Percentiles rank a stretch among this genome's conserved stretches.
Evolutionary conservation across 1,284 basidiomycete species (phyloP).

Genomic region (Melampsora americana): DNA sequence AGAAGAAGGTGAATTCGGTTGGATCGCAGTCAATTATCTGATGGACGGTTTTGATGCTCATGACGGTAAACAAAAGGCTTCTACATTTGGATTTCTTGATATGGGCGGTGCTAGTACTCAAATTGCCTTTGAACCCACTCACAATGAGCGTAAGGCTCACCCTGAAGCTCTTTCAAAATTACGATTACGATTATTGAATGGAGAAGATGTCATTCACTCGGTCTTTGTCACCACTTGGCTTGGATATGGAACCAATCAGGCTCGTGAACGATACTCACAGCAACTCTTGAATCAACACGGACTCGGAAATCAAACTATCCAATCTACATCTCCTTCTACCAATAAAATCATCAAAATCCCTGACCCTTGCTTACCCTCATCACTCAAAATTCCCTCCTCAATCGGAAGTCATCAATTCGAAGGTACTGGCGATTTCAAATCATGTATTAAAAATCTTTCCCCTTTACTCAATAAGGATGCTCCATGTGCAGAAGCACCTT

Average conservation of each 20-base stretch:
- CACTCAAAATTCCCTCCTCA: constrained; percentile 63
- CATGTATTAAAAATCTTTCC: constrained; percentile 71
- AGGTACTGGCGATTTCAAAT: constrained; percentile 87
- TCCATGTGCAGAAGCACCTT: constrained; percentile 78
- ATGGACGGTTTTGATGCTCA: constrained; percentile 86
- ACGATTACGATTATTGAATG: constrained; percentile 73
- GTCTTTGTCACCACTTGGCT: constrained; percentile 99
- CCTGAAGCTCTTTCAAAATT: constrained; percentile 73
- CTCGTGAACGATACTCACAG: constrained; percentile 82
- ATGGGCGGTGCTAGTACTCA: constrained; percentile 99
- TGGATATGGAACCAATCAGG: constrained; percentile 95
- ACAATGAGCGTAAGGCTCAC: constrained; percentile 59
- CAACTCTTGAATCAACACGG: constrained; percentile 61
- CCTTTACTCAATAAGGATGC: constrained; percentile 80
- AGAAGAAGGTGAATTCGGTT: constrained; percentile 96
- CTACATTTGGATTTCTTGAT: constrained; percentile 95
- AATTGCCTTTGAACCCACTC: constrained; percentile 84
- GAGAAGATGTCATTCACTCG: constrained; percentile 79
- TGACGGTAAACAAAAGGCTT: constrained; percentile 58
- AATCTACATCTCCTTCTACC: constrained; percentile 18
- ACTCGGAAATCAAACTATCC: not conserved
- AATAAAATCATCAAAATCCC: constrained; percentile 59
- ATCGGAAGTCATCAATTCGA: constrained; percentile 62
- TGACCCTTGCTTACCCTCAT: constrained; percentile 86
- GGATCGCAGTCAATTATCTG: constrained; percentile 98